These are phyloP conservation scores for Vitellaria paradoxa DNA, from an alignment of 179 eudicot species.

Conservation along the genomic window DNA sequence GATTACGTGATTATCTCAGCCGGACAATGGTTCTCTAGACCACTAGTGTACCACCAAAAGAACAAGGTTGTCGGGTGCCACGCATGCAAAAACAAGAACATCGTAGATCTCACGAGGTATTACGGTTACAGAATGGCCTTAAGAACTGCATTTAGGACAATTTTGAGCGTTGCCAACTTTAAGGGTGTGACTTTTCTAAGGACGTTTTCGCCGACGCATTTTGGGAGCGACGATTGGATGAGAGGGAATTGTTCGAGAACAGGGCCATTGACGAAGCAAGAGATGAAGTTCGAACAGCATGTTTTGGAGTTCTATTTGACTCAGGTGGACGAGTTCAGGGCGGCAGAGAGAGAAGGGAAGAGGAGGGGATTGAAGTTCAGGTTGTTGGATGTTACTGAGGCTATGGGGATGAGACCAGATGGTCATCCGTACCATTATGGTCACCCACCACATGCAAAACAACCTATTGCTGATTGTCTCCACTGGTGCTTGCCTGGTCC, in stretches of 20 bases:
- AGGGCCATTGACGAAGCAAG: constrained; percentile 18
- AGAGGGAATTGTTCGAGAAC: constrained; percentile 26
- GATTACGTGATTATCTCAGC: constrained; percentile 26
- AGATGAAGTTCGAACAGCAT: constrained; percentile 17
- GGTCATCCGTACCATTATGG: constrained; percentile 34
- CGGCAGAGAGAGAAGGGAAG: constrained; percentile 25
- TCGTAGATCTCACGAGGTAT: constrained; percentile 6
- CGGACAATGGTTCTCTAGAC: constrained; percentile 35
- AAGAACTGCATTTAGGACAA: constrained; percentile 20
- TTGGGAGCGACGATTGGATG: constrained; percentile 27
- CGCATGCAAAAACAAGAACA: constrained; percentile 18
- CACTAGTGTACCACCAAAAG: constrained; percentile 23
- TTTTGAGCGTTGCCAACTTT: constrained; percentile 10
- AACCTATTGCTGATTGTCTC: constrained; percentile 29
- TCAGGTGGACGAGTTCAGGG: constrained; percentile 22
- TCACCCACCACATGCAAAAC: constrained; percentile 16
- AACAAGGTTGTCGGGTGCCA: constrained; percentile 21
- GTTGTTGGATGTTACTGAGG: constrained; percentile 25
- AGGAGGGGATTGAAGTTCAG: constrained; percentile 21
- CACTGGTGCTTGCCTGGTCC: constrained; percentile 50
- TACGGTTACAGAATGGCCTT: constrained; percentile 27
- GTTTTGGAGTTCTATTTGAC: constrained; percentile 12
- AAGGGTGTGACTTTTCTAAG: constrained; percentile 23
- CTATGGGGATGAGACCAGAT: constrained; percentile 33
- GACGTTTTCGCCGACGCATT: constrained; percentile 29